Conservation (phyloP, 768 basidiomycete genomes). For the Infundibulicybe gibba region DNA sequence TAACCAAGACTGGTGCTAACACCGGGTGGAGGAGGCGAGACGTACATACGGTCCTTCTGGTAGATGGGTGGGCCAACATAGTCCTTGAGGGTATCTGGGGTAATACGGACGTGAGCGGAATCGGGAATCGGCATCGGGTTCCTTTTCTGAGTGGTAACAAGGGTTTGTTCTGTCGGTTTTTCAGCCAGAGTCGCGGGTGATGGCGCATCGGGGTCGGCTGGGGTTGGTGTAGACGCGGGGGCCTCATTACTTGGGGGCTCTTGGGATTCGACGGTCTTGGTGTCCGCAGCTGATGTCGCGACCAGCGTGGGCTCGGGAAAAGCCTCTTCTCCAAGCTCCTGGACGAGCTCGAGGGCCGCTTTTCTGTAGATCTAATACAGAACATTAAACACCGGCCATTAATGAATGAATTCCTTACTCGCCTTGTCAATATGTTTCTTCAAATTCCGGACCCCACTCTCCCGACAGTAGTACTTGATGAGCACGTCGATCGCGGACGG, state of each 20-base stretch:
- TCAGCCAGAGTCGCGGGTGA: conserved; percentile 9
- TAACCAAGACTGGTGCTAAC: conserved; percentile 96
- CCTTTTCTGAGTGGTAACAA: conserved; percentile 74
- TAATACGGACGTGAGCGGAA: conserved; percentile 75
- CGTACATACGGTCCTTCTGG: conserved; percentile 92
- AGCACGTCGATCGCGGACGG: conserved; percentile 76
- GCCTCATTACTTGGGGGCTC: conserved; percentile 20
- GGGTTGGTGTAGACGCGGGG: conserved; percentile 5
- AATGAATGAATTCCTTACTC: conserved; percentile 2
- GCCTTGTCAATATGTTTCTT: conserved; percentile 99
- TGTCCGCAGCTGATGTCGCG: conserved; percentile 9
- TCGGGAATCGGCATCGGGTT: conserved; percentile 80
- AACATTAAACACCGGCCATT: background rate
- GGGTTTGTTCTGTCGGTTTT: conserved; percentile 11
- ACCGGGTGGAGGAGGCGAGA: conserved; percentile 76
- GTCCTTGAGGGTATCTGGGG: conserved; percentile 86
- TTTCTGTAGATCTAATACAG: conserved; percentile 86
- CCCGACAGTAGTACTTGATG: conserved; percentile 96
- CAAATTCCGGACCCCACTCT: conserved; percentile 93
- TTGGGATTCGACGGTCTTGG: conserved; percentile 45
- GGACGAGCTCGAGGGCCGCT: conserved; percentile 87
- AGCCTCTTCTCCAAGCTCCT: conserved; percentile 83
- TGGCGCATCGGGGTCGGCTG: conserved; percentile 1
- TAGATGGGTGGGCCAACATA: conserved; percentile 96
- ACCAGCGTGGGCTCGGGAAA: conserved; percentile 63